Conservation (phyloP, 75 land plant species). For the Pseudotsuga menziesii region DNA sequence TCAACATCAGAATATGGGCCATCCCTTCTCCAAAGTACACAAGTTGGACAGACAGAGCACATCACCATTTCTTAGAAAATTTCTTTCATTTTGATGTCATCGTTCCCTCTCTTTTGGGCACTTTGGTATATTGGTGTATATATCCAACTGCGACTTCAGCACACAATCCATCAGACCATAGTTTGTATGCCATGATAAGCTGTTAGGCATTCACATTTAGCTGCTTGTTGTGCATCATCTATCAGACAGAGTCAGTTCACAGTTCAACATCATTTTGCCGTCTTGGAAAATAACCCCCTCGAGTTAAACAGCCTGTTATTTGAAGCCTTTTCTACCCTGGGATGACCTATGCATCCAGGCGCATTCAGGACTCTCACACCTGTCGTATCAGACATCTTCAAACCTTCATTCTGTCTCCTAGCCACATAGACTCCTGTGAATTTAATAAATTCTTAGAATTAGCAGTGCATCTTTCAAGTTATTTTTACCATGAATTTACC, state of each 20-base stretch:
- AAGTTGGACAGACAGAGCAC: conserved; percentile 25
- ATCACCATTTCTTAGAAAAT: not conserved
- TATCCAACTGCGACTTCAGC: not conserved
- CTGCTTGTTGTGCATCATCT: not conserved
- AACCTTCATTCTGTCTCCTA: conserved; percentile 8
- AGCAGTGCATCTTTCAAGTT: conserved; percentile 11
- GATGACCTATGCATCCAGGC: conserved; percentile 7
- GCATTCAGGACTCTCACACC: conserved; percentile 14
- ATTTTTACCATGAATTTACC: conserved; percentile 11
- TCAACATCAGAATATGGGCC: conserved; percentile 35
- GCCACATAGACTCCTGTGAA: conserved; percentile 13
- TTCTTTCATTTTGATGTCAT: not conserved
- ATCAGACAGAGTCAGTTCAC: conserved; percentile 3
- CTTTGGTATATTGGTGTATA: not conserved
- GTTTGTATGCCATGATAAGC: not conserved
- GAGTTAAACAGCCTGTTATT: conserved; percentile 4
- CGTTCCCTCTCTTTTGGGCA: not conserved
- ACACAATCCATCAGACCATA: not conserved
- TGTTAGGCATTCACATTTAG: not conserved
- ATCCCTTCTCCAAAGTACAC: conserved; percentile 43
- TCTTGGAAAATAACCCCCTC: conserved; percentile 5
- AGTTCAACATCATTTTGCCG: not conserved
- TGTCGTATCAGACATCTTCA: not conserved
- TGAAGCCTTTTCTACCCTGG: not conserved
- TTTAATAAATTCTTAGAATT: conserved; percentile 2